These are phyloP conservation scores for Termitomyces sp. DNA, from an alignment of 768 basidiomycete species.

Conservation along the genomic window DNA sequence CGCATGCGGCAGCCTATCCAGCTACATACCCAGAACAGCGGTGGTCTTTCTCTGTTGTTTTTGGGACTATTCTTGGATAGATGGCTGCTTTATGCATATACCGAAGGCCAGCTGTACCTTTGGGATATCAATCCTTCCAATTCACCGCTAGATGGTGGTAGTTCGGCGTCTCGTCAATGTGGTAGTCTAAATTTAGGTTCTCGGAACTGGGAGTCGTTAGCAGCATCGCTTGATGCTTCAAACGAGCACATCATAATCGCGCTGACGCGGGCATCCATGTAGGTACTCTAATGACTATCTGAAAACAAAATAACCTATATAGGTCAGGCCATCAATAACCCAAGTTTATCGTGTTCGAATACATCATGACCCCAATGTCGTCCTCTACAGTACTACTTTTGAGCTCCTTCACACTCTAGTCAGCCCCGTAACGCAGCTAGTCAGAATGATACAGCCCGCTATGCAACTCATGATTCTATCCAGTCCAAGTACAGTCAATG, in stretches of 20 bases:
- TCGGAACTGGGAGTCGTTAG: constrained; percentile 9
- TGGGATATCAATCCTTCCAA: constrained; percentile 33
- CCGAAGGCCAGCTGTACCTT: constrained; percentile 36
- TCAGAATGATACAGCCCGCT: constrained; percentile 32
- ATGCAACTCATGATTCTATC: constrained; percentile 29
- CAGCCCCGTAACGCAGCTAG: constrained; percentile 20
- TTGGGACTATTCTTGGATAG: constrained; percentile 41
- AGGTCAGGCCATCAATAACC: constrained; percentile 15
- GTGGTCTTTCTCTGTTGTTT: constrained; percentile 22
- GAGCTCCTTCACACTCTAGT: constrained; percentile 16
- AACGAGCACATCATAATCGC: constrained; percentile 20
- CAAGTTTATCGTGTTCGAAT: constrained; percentile 7
- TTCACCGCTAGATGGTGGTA: not conserved
- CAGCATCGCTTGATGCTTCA: constrained; percentile 7
- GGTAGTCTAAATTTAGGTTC: constrained; percentile 9
- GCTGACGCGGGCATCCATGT: constrained; percentile 22
- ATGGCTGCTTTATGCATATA: constrained; percentile 45
- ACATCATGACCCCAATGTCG: not conserved
- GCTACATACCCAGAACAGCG: constrained; percentile 4
- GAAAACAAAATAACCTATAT: not conserved
- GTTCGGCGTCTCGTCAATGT: constrained; percentile 4
- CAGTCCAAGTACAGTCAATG: constrained; percentile 25
- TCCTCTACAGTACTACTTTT: constrained; percentile 6
- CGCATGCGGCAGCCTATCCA: not conserved
- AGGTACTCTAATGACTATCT: not conserved